Evolutionary conservation across 2,329 filamentous ascomycete species (phyloP).

Genomic region (Epichloe uncinata): DNA sequence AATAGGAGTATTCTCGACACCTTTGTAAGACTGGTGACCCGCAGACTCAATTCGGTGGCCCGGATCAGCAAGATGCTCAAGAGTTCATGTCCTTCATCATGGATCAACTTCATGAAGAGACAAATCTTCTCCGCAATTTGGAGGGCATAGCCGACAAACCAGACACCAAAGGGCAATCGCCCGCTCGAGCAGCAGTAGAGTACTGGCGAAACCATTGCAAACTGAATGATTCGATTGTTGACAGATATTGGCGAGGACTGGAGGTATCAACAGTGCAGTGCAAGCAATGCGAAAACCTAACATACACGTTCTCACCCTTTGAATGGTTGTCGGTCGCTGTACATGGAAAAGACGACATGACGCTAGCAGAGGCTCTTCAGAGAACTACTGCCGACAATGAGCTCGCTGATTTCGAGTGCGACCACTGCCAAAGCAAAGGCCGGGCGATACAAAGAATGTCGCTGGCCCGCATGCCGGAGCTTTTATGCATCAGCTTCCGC

Average conservation of each 20-base stretch:
- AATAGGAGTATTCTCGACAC: conserved; percentile 40
- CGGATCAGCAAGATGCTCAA: conserved; percentile 76
- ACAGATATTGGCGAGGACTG: conserved; percentile 66
- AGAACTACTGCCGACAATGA: conserved; percentile 56
- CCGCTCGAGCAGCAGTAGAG: conserved; percentile 47
- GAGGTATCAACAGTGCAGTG: conserved; percentile 62
- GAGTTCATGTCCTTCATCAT: conserved; percentile 81
- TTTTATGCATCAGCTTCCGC: conserved; percentile 67
- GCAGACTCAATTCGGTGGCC: conserved; percentile 48
- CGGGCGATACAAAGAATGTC: conserved; percentile 58
- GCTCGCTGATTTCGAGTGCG: conserved; percentile 59
- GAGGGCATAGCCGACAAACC: conserved; percentile 19
- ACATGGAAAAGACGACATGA: conserved; percentile 16
- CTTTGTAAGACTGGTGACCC: conserved; percentile 19
- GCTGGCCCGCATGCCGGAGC: conserved; percentile 65
- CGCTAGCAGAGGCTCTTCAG: conserved; percentile 50
- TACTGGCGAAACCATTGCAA: conserved; percentile 64
- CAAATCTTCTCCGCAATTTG: conserved; percentile 47
- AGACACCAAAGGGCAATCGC: conserved; percentile 18
- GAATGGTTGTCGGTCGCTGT: conserved; percentile 42
- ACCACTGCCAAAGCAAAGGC: conserved; percentile 55
- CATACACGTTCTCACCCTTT: conserved; percentile 29
- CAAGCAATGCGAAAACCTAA: conserved; percentile 39
- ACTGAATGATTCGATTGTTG: conserved; percentile 61
- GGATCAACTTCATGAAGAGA: conserved; percentile 72